These are phyloP conservation scores for Sophora flavescens DNA, from an alignment of 306 rosid genomes.

Conservation along the genomic window DNA sequence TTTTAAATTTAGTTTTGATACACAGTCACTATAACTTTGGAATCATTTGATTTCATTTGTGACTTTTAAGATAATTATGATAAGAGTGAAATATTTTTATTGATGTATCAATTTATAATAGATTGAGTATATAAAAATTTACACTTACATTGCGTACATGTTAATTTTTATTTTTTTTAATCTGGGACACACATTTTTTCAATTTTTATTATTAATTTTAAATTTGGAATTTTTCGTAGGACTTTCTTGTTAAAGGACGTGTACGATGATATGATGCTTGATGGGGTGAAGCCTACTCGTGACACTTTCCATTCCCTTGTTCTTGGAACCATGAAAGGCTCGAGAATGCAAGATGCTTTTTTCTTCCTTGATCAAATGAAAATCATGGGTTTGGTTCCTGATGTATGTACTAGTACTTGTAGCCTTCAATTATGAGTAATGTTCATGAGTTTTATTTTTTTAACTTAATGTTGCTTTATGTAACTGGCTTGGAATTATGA, in stretches of 20 bases:
- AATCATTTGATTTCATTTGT: too few relatives aligned
- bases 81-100: too few relatives aligned
- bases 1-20: too few relatives aligned
- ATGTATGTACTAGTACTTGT: slow-evolving; percentile 58
- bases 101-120: too few relatives aligned
- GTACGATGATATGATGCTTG: slow-evolving; percentile 91
- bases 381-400: slow-evolving; percentile 84
- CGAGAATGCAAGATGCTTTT: slow-evolving; percentile 79
- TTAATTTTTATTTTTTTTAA: not conserved
- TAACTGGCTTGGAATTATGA: not conserved
- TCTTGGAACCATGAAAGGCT: slow-evolving; percentile 80
- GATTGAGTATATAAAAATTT: too few relatives aligned
- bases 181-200: not conserved
- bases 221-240: slow-evolving; percentile 50
- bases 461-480: not conserved
- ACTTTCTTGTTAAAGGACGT: slow-evolving; percentile 75
- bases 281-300: slow-evolving; percentile 88
- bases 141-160: too few relatives aligned
- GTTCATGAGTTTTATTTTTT: not conserved
- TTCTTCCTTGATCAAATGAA: slow-evolving; percentile 87
- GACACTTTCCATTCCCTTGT: slow-evolving; percentile 83
- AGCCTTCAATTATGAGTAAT: not conserved
- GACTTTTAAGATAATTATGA: too few relatives aligned
- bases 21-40: too few relatives aligned
- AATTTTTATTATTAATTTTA: not conserved